Percentiles rank a stretch among this genome's conserved stretches.
Conservation (phyloP, 768 basidiomycete genomes). For the Gelatoporia subvermispora region DNA sequence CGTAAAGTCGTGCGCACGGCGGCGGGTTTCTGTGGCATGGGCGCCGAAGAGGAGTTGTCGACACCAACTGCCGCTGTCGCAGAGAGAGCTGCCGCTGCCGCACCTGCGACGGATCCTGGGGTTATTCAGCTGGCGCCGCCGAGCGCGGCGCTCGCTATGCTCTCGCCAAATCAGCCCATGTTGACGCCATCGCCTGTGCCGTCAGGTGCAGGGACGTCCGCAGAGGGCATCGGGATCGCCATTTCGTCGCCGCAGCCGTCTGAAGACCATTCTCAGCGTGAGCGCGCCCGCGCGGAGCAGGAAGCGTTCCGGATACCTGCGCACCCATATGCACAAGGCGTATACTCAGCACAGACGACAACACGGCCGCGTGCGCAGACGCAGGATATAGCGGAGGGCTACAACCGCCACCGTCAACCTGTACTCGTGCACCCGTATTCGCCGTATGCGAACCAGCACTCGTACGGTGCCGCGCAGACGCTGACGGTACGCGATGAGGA, state of each 20-base stretch:
- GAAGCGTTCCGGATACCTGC: conserved; percentile 21
- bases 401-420: conserved; percentile 18
- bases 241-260: conserved; percentile 32
- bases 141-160: conserved; percentile 10
- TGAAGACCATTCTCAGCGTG: conserved; percentile 15
- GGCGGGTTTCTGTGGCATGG: conserved; percentile 20
- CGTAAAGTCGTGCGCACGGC: conserved; percentile 26
- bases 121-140: neutral
- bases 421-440: conserved; percentile 22
- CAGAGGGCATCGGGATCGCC: conserved; percentile 38
- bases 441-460: conserved; percentile 16
- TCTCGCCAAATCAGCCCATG: conserved; percentile 6
- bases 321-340: conserved; percentile 34
- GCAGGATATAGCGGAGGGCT: conserved; percentile 4
- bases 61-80: conserved; percentile 4
- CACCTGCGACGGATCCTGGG: neutral
- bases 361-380: conserved; percentile 2
- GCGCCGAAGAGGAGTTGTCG: conserved; percentile 9
- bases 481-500: neutral
- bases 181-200: conserved; percentile 27
- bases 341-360: neutral
- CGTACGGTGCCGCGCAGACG: conserved; percentile 5
- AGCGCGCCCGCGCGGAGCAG: neutral
- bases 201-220: conserved; percentile 17
- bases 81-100: conserved; percentile 13